Conservation (phyloP, 2,329 filamentous ascomycete species). For the Exophiala alcalophila region DNA sequence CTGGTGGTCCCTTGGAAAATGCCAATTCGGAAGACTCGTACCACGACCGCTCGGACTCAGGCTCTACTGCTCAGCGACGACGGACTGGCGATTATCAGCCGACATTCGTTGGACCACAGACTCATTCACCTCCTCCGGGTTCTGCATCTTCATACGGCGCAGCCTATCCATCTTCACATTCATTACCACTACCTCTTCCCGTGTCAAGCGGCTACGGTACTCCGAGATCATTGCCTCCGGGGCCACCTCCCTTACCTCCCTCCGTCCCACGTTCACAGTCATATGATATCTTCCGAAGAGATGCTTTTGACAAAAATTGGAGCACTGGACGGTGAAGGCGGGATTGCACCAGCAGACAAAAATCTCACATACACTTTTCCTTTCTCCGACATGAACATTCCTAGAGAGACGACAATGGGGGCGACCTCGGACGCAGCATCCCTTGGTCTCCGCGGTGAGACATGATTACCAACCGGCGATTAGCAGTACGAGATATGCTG, state of each 20-base stretch:
- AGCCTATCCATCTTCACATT: conserved; percentile 14
- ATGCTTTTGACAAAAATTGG: conserved; percentile 23
- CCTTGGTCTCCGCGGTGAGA: conserved; percentile 13
- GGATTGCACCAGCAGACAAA: neutral
- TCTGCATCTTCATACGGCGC: conserved; percentile 9
- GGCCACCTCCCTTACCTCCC: conserved; percentile 14
- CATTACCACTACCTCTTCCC: conserved; percentile 21
- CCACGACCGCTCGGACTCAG: conserved; percentile 22
- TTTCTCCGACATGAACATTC: conserved; percentile 23
- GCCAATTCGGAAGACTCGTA: conserved; percentile 21
- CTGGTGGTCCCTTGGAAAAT: conserved; percentile 12
- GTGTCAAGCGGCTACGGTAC: conserved; percentile 18
- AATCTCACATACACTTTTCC: conserved; percentile 4
- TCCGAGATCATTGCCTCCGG: conserved; percentile 18
- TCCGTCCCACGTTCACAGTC: conserved; percentile 22
- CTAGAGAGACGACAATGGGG: conserved; percentile 28
- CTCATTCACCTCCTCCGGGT: conserved; percentile 23
- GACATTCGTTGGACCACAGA: conserved; percentile 13
- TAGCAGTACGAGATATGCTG: conserved; percentile 20
- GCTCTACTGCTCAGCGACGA: conserved; percentile 24
- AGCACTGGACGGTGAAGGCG: conserved; percentile 15
- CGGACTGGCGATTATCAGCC: conserved; percentile 29
- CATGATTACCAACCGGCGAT: conserved; percentile 22
- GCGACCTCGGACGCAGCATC: conserved; percentile 26
- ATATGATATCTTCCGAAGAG: conserved; percentile 28